Conservation (phyloP, 139 green algal genomes). For the Microglena sp. region DNA sequence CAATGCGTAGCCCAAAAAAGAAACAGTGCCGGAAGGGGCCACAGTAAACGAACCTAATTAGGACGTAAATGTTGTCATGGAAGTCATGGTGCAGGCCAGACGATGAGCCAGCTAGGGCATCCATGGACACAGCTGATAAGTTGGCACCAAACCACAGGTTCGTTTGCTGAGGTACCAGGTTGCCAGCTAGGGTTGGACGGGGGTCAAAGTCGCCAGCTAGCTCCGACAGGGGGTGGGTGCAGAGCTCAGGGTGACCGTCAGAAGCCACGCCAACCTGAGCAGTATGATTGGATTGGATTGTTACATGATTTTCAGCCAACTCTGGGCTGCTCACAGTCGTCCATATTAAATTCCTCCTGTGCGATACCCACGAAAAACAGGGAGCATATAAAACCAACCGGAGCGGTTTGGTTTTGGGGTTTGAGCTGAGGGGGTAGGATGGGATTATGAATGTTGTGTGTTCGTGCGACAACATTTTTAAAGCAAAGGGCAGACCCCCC, state of each 20-base stretch:
- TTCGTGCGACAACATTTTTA: too few species aligned
- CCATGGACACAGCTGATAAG: conserved; percentile 16
- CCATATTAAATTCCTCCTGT: not conserved
- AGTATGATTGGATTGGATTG: not conserved
- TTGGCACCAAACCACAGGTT: conserved; percentile 61
- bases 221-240: conserved; percentile 35
- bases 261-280: conserved; percentile 20
- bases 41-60: too few species aligned
- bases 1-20: too few species aligned
- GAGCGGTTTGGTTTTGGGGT: too few species aligned
- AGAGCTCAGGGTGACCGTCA: conserved; percentile 53
- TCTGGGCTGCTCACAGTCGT: too few species aligned
- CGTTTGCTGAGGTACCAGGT: conserved; percentile 59
- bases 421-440: not conserved
- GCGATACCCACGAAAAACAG: too few species aligned
- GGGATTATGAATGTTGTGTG: not conserved
- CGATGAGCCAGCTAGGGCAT: conserved; percentile 39
- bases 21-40: too few species aligned
- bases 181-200: conserved; percentile 38
- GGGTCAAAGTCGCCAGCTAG: conserved; percentile 45
- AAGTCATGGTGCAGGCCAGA: conserved; percentile 82
- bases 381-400: not conserved
- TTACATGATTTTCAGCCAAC: too few species aligned
- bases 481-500: not conserved
- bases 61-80: conserved; percentile 89